Conservation (phyloP, 2,329 filamentous ascomycete species). For the Cordyceps militaris region DNA sequence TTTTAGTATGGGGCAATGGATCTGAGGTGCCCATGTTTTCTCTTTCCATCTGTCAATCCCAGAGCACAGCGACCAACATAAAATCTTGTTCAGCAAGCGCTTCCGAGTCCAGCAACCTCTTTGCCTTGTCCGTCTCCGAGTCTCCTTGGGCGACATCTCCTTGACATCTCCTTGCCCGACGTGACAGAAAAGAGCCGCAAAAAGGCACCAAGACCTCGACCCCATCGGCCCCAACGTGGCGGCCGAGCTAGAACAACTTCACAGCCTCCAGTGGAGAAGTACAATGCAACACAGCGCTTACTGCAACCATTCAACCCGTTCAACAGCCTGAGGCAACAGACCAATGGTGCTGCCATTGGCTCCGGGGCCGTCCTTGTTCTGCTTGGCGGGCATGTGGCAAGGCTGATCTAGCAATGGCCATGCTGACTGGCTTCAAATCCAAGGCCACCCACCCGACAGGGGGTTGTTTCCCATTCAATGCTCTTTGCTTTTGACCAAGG, state of each 20-base stretch:
- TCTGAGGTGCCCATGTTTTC: neutral
- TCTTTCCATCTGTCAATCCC: neutral
- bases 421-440: slow-evolving; percentile 3
- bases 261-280: neutral
- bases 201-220: neutral
- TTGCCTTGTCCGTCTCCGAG: neutral
- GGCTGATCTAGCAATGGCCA: slow-evolving; percentile 3
- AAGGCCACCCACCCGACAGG: neutral
- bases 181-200: neutral
- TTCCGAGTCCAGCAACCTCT: neutral
- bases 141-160: too few relatives aligned
- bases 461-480: neutral
- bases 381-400: neutral
- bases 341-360: neutral
- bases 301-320: neutral
- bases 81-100: neutral
- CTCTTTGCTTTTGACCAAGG: neutral
- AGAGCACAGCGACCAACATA: neutral
- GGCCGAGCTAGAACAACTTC: neutral
- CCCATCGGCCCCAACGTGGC: neutral
- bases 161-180: neutral
- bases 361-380: neutral
- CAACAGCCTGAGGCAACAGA: neutral
- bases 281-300: slow-evolving; percentile 8
- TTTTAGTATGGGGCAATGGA: neutral